phyloP scores from a whole-genome alignment of 2,329 filamentous ascomycete genomes.

The Podosphaera aphanis region DNA sequence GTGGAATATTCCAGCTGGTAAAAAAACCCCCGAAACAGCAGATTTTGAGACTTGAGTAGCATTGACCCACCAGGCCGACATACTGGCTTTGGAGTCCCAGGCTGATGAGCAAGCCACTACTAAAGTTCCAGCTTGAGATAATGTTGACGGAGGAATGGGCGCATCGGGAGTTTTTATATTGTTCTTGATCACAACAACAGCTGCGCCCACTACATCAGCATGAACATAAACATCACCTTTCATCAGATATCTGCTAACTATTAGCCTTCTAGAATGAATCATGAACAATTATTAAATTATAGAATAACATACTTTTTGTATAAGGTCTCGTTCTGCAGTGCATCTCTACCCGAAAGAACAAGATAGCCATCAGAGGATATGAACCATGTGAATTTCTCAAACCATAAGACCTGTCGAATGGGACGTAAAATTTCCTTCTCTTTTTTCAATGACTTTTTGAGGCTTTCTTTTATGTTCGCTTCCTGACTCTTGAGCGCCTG shows the following conservation, averaged over 20 bases:
- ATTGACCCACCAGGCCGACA: conserved; percentile 90
- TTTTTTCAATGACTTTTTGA: conserved; percentile 73
- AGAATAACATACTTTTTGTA: conserved; percentile 39
- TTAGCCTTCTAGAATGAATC: neutral
- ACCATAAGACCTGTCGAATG: conserved; percentile 72
- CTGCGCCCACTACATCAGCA: conserved; percentile 65
- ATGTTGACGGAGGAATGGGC: conserved; percentile 72
- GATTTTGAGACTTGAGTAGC: conserved; percentile 80
- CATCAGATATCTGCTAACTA: conserved; percentile 33
- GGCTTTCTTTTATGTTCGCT: conserved; percentile 62
- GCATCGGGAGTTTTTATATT: conserved; percentile 52
- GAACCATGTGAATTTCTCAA: conserved; percentile 93
- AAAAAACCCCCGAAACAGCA: conserved; percentile 53
- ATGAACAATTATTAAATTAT: neutral
- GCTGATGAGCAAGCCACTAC: conserved; percentile 68
- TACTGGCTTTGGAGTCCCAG: conserved; percentile 90
- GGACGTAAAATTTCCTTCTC: conserved; percentile 74
- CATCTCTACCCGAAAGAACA: conserved; percentile 70
- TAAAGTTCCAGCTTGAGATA: conserved; percentile 72
- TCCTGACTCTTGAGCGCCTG: conserved; percentile 76
- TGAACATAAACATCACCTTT: conserved; percentile 86
- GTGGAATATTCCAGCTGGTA: conserved; percentile 57
- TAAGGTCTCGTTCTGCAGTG: conserved; percentile 75
- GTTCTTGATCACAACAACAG: conserved; percentile 79
- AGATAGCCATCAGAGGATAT: conserved; percentile 88